Evolutionary conservation across 1,284 basidiomycete genomes (phyloP).

Genomic region (Ceraceosorus guamensis): DNA sequence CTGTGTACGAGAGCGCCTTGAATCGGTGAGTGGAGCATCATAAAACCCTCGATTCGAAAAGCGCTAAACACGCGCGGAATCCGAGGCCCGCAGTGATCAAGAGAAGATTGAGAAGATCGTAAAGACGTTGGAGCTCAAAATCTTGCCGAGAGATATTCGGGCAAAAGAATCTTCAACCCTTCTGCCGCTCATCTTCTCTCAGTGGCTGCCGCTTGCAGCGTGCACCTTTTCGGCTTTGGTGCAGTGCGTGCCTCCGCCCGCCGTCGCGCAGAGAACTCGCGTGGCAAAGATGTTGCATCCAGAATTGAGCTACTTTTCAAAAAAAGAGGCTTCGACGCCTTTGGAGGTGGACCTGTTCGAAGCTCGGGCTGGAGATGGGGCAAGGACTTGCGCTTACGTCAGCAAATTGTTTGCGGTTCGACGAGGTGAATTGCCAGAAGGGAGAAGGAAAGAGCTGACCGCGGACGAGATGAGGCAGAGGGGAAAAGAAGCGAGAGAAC

Average conservation of each 20-base stretch:
- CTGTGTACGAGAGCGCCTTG: conserved; percentile 61
- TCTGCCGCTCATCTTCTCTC: conserved; percentile 78
- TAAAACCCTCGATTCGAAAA: too few relatives aligned
- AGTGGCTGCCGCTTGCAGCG: conserved; percentile 92
- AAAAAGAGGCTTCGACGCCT: conserved; percentile 54
- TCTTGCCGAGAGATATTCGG: conserved; percentile 80
- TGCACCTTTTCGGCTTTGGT: conserved; percentile 87
- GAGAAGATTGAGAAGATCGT: conserved; percentile 85
- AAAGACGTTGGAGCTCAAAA: conserved; percentile 69
- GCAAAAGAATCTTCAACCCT: conserved; percentile 81
- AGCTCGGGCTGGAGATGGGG: conserved; percentile 25
- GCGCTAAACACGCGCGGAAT: too few relatives aligned
- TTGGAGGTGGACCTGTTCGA: conserved; percentile 73
- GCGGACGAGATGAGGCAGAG: conserved; percentile 77
- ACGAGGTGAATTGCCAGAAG: conserved; percentile 72
- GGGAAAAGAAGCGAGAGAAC: conserved; percentile 51
- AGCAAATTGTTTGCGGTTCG: conserved; percentile 97
- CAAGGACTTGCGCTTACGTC: conserved; percentile 61
- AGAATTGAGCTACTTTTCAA: conserved; percentile 53
- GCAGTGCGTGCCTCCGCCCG: conserved; percentile 81
- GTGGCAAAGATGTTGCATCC: conserved; percentile 92
- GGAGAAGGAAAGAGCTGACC: conserved; percentile 60
- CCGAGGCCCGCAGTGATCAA: not conserved
- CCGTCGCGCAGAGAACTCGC: conserved; percentile 70
- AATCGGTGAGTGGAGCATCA: conserved; percentile 20